phyloP scores from a whole-genome alignment of 2,329 filamentous ascomycete genomes.

The Emergomyces africanus region DNA sequence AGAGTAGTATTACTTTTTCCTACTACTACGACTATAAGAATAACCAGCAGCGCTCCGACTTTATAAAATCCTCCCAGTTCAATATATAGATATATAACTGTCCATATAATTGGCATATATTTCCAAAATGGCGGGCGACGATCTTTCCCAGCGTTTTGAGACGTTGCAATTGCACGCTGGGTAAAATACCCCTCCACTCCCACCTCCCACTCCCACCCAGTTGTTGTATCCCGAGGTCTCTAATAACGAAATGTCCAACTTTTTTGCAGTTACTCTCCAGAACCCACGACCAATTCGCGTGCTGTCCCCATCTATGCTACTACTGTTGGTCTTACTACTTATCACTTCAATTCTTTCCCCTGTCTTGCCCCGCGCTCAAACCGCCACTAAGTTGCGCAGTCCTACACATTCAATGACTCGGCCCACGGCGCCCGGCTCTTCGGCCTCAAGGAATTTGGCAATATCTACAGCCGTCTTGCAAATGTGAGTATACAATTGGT shows the following conservation, averaged over 20 bases:
- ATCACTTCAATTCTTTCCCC: too few species aligned
- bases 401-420: slow-evolving; percentile 88
- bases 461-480: slow-evolving; percentile 95
- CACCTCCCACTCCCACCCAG: neutral
- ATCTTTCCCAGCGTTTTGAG: slow-evolving; percentile 50
- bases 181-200: slow-evolving; percentile 30
- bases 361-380: too few species aligned
- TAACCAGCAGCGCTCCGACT: neutral
- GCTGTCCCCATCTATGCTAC: slow-evolving; percentile 95
- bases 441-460: slow-evolving; percentile 90
- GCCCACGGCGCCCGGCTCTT: slow-evolving; percentile 92
- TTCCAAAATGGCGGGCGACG: slow-evolving; percentile 11
- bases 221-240: neutral
- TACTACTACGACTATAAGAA: neutral
- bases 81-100: neutral
- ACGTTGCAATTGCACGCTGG: slow-evolving; percentile 78
- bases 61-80: neutral
- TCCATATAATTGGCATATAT: neutral
- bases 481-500: slow-evolving; percentile 54
- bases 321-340: slow-evolving; percentile 50
- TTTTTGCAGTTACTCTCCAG: slow-evolving; percentile 63
- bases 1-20: too few species aligned
- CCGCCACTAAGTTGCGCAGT: slow-evolving; percentile 38
- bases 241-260: neutral
- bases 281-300: slow-evolving; percentile 69